Evolutionary conservation across 371 early-diverging fungal genomes (phyloP), one percentile per base, ranked within the genome.

Genomic region (Amoeboaphelidium protococcarum): DNA sequence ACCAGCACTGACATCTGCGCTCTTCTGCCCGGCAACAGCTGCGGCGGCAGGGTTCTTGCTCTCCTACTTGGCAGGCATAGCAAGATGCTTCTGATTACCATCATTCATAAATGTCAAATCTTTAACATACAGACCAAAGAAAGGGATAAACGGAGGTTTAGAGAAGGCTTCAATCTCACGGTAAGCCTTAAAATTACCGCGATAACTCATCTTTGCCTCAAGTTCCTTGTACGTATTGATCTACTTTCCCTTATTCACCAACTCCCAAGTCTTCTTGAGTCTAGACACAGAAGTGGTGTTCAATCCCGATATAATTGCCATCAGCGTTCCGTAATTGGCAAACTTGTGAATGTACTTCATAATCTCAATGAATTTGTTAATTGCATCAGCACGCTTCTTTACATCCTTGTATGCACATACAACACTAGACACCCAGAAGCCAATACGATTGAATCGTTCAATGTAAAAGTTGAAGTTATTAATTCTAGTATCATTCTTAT

Each of bases 381-480:
- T 13, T 27, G 55, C 55, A 23, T 52, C 52, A 19, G 52, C 48
- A 16, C 65, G 50, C 22, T 47, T 41, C 23, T 48, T 48, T 23
- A 41, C 37, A 13, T 54, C 47, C 2, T 47, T 50, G 25, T 52
- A 50, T 2, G 54, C 50, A 31, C 50, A 52, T 13, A 59, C 42
- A 0, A 59, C 53, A 13, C 62, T 61, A 13, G 52, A 53, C 1
- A 58, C 60, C 65, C 65, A 64, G 49, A 52, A 64, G 21, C 58
- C 57, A 13, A 61, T 43, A 40, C 50, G 47, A 43, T 64, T 64
- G 54, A 64, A 64, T 24, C 62, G 53, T n/a, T 51, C 46, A 41
- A 64, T 58, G 45, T 52, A 62, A 3, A 19, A 23, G 21, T 50
- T 49, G 2, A 64, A 47, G 43, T 50, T 48, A 21, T 23, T 23